These are phyloP conservation scores for Carpinus fangiana DNA, from an alignment of 306 rosid genomes.

Conservation along the genomic window DNA sequence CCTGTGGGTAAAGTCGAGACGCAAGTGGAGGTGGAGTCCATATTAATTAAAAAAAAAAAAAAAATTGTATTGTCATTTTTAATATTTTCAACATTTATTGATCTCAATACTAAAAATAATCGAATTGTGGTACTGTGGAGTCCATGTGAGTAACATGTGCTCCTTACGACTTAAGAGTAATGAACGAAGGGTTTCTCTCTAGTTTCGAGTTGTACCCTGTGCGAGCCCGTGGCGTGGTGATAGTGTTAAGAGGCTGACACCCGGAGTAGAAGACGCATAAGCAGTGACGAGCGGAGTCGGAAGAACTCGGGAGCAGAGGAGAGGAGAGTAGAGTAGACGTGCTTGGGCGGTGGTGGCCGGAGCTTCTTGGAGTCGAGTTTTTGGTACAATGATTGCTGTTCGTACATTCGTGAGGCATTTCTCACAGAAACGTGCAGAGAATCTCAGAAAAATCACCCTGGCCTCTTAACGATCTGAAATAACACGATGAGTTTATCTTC, in stretches of 20 bases:
- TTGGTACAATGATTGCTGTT: neutral
- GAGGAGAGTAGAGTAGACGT: conserved; percentile 14
- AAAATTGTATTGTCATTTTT: neutral
- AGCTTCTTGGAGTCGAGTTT: neutral
- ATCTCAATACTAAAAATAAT: neutral
- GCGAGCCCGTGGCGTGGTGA: neutral
- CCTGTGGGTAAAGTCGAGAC: too few relatives aligned
- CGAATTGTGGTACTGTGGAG: too few relatives aligned
- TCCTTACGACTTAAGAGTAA: too few relatives aligned
- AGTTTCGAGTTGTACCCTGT: neutral
- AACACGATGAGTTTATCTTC: too few relatives aligned
- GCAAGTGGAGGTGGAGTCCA: neutral
- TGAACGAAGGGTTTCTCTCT: neutral
- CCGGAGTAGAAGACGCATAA: neutral
- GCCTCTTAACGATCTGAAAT: too few relatives aligned
- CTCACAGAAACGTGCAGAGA: conserved; percentile 48
- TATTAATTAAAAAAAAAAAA: neutral
- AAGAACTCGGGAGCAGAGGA: too few relatives aligned
- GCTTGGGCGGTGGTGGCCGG: neutral
- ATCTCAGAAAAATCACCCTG: conserved; percentile 51
- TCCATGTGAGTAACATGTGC: neutral
- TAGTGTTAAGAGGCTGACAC: neutral
- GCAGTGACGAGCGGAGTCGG: neutral
- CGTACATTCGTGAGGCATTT: conserved; percentile 38
- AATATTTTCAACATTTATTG: too few relatives aligned